These are phyloP conservation scores for Podospora comata DNA, from an alignment of 495 filamentous ascomycete genomes.

Conservation along the genomic window DNA sequence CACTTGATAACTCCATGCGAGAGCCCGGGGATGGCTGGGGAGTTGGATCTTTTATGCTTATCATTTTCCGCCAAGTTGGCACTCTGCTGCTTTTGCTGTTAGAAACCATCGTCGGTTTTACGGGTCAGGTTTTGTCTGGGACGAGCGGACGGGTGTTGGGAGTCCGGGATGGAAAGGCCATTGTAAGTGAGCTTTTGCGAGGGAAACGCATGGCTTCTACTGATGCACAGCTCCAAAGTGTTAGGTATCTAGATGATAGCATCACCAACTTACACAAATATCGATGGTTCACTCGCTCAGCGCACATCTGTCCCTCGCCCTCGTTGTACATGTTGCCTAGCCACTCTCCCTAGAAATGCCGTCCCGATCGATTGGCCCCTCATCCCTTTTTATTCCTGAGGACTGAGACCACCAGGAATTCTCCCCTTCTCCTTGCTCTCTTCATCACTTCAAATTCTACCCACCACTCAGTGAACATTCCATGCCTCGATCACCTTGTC, in stretches of 20 bases:
- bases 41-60: background rate
- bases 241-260: background rate
- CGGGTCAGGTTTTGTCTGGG: background rate
- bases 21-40: background rate
- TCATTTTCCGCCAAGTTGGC: background rate
- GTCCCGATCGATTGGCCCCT: background rate
- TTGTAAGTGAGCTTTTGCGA: background rate
- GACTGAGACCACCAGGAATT: slow-evolving; percentile 3
- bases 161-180: background rate
- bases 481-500: slow-evolving; percentile 5
- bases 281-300: background rate
- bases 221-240: background rate
- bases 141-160: background rate
- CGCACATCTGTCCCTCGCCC: too few species aligned
- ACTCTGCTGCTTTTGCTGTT: background rate
- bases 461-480: slow-evolving; percentile 6
- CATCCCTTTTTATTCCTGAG: slow-evolving; percentile 1
- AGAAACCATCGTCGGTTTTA: background rate
- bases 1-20: background rate
- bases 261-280: background rate
- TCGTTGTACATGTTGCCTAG: background rate
- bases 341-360: background rate
- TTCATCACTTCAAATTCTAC: background rate
- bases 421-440: background rate
- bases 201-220: background rate